A percentile compares a stretch with the other conserved stretches of the same genome.
phyloP scores from a whole-genome alignment of 1,284 basidiomycete species.

The Volvariella volvacea region DNA sequence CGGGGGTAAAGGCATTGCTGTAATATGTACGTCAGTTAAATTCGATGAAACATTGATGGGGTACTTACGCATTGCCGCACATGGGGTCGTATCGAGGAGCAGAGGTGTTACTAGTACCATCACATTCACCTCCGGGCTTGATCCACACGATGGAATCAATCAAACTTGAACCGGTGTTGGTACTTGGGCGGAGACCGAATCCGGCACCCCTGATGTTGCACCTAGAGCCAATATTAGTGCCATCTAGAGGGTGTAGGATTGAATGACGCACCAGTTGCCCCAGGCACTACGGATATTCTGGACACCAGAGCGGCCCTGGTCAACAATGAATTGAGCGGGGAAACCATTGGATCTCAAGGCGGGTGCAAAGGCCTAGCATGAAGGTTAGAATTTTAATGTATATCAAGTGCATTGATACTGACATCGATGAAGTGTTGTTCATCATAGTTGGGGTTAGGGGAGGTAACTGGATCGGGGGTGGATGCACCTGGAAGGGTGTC shows the following conservation, averaged over 20 bases:
- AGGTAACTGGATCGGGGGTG: constrained; percentile 52
- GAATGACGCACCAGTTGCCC: constrained; percentile 32
- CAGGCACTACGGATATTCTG: constrained; percentile 53
- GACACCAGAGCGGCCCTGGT: constrained; percentile 56
- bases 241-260: background rate
- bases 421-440: constrained; percentile 56
- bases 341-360: constrained; percentile 38
- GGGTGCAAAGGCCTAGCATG: constrained; percentile 39
- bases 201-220: constrained; percentile 61
- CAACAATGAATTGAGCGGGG: constrained; percentile 58
- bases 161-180: constrained; percentile 43
- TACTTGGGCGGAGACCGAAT: constrained; percentile 54
- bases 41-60: background rate
- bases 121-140: constrained; percentile 64
- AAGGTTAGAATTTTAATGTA: background rate
- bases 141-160: constrained; percentile 64
- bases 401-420: constrained; percentile 8
- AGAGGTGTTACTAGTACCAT: constrained; percentile 55
- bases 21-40: background rate
- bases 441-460: constrained; percentile 53
- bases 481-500: constrained; percentile 22
- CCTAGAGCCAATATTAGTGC: background rate
- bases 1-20: constrained; percentile 47
- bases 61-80: constrained; percentile 40
- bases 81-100: constrained; percentile 50